Base-by-base conservation (phyloP, 2,329 filamentous ascomycete genomes). In the Monilinia laxa region DNA sequence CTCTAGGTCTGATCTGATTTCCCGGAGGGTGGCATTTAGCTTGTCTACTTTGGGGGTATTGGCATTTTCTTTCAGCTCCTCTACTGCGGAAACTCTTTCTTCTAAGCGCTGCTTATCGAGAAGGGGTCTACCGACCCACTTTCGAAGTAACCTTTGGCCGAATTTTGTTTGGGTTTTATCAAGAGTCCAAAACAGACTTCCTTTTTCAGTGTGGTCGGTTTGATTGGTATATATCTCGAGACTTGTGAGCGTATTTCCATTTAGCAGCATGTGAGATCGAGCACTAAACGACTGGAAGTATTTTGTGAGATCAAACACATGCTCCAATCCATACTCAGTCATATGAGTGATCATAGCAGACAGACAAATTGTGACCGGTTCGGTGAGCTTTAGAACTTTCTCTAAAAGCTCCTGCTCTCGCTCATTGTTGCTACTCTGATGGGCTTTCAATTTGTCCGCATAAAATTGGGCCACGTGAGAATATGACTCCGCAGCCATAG, bases 261-360 rank as follows among this genome's bases (percentile, higher is more conserved):
- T 97, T 68, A 99, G 82, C 4, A 98, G 82, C 95, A 99, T 98
- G 75, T 98, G 93, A 18, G 94, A 93, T 49, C 93, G 84, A 10
- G 93, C 92, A 72, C 91, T 97, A 79, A 99, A 99, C 2, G 93
- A 92, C 72, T 97, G 90, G 75, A 99, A 99, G 79, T 98, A 97
- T 73, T 96, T 97, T 1, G 95, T 98, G 54, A 99, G 81, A 74
- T 97, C 90, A 73, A 99, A 97, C 64, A 99, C 92, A 80, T 98
- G 93, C 77, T 98, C 90, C 25, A 99, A 83, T 0, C 93, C 93
- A 76, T 97, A 99, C 71, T 97, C 93, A 23, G 87, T 89, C 73
- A 99, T 82, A 75, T 99, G 93, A 1, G 85, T 91, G 73, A 99
- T 98, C 93, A 99, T 97, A 14, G 93, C 91, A 4, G 95, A 97